Conservation (phyloP, 805 yeast genomes). For the Suhomyces canberraensis region DNA sequence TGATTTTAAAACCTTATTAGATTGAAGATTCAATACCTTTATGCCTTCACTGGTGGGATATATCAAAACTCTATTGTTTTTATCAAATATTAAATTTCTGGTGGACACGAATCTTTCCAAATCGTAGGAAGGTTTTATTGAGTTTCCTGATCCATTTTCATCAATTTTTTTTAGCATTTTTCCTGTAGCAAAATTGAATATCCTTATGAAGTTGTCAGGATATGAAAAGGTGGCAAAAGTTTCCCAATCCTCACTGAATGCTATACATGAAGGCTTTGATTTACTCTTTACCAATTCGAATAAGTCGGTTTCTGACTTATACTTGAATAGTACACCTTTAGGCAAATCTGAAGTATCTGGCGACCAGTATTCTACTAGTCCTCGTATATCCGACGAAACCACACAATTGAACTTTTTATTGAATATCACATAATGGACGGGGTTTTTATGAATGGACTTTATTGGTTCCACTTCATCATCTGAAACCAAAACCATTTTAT, state of each 20-base stretch:
- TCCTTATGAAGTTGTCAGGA: slow-evolving; percentile 28
- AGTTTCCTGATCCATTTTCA: slow-evolving; percentile 4
- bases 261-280: slow-evolving; percentile 16
- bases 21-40: slow-evolving; percentile 9
- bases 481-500: slow-evolving; percentile 10
- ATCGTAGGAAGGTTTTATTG: slow-evolving; percentile 1
- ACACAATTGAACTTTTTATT: slow-evolving; percentile 13
- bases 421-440: slow-evolving; percentile 10
- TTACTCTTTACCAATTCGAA: slow-evolving; percentile 31
- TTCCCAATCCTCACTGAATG: slow-evolving; percentile 16
- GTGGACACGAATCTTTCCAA: neutral
- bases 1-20: slow-evolving; percentile 6
- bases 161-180: slow-evolving; percentile 14
- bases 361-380: slow-evolving; percentile 22
- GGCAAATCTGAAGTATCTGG: slow-evolving; percentile 7
- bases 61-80: slow-evolving; percentile 8
- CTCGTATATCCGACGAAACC: slow-evolving; percentile 19
- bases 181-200: slow-evolving; percentile 34
- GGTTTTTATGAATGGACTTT: slow-evolving; percentile 11
- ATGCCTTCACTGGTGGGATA: slow-evolving; percentile 12
- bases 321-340: slow-evolving; percentile 19
- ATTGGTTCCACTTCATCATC: slow-evolving; percentile 9
- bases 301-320: slow-evolving; percentile 38
- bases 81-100: slow-evolving; percentile 7
- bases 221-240: slow-evolving; percentile 24